These are phyloP conservation scores for Penicillium bovifimosum DNA, from an alignment of 495 filamentous ascomycete species.

Conservation along the genomic window DNA sequence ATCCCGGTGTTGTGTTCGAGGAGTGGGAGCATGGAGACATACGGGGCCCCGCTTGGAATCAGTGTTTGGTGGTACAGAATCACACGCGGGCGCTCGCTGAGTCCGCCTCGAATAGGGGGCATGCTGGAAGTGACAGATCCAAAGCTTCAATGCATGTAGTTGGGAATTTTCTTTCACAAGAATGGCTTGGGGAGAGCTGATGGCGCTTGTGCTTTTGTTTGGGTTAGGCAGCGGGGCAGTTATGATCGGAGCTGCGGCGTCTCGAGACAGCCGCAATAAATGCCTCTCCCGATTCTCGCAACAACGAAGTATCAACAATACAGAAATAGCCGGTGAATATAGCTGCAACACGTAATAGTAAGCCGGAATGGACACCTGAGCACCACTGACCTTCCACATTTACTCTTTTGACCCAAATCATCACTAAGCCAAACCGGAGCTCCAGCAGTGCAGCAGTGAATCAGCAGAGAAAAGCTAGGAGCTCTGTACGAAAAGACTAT, in stretches of 20 bases:
- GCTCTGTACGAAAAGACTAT: not conserved
- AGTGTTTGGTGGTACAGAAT: slow-evolving; percentile 73
- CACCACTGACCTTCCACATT: not conserved
- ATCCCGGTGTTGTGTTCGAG: slow-evolving; percentile 52
- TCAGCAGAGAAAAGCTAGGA: no score
- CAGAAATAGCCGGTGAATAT: not conserved
- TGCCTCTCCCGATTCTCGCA: not conserved
- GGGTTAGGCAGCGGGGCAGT: not conserved
- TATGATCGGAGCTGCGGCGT: not conserved
- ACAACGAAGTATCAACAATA: not conserved
- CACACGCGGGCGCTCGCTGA: slow-evolving; percentile 38
- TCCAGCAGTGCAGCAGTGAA: not conserved
- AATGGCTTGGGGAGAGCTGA: not conserved
- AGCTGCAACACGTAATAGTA: not conserved
- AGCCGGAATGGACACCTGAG: not conserved
- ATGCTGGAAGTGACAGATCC: slow-evolving; percentile 7
- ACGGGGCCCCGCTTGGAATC: slow-evolving; percentile 44
- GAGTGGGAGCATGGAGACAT: slow-evolving; percentile 67
- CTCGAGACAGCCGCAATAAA: not conserved
- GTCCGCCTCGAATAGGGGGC: slow-evolving; percentile 30
- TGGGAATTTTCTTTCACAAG: not conserved
- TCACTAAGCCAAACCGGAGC: not conserved
- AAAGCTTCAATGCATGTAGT: not conserved
- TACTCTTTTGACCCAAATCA: no score
- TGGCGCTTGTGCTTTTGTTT: not conserved